A percentile compares a stretch with the other conserved stretches of the same genome.
These are phyloP conservation scores for Prunus campanulata DNA, from an alignment of 306 rosid genomes.

Conservation along the genomic window DNA sequence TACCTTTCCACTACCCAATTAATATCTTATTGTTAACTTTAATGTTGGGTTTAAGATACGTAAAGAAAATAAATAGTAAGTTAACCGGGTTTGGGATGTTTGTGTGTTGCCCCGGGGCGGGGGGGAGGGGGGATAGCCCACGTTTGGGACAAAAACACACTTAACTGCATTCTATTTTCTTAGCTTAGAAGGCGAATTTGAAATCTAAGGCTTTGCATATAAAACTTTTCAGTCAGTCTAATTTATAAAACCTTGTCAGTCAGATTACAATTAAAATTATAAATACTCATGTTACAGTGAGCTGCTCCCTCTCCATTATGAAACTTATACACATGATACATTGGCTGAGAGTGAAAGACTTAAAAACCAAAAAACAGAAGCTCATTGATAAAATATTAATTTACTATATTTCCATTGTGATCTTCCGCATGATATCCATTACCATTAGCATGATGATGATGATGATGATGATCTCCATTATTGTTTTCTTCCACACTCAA, in stretches of 20 bases:
- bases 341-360: background rate
- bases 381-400: background rate
- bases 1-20: background rate
- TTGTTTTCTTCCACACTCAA: slow-evolving; percentile 18
- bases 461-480: slow-evolving; percentile 6
- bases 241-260: background rate
- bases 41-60: background rate
- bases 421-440: slow-evolving; percentile 24
- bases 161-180: background rate
- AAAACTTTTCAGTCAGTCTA: background rate
- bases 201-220: background rate
- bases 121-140: too few relatives aligned
- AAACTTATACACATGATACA: background rate
- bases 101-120: too few relatives aligned
- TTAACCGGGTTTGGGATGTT: background rate
- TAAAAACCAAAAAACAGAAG: background rate
- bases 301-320: slow-evolving; percentile 9
- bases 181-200: background rate
- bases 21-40: background rate
- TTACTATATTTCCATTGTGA: slow-evolving; percentile 13
- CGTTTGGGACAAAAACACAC: background rate
- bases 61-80: background rate
- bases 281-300: background rate
- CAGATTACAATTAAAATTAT: background rate
- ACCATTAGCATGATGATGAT: slow-evolving; percentile 7